phyloP scores from a whole-genome alignment of 1,284 basidiomycete species.

The Lentinula novae-zelandiae region DNA sequence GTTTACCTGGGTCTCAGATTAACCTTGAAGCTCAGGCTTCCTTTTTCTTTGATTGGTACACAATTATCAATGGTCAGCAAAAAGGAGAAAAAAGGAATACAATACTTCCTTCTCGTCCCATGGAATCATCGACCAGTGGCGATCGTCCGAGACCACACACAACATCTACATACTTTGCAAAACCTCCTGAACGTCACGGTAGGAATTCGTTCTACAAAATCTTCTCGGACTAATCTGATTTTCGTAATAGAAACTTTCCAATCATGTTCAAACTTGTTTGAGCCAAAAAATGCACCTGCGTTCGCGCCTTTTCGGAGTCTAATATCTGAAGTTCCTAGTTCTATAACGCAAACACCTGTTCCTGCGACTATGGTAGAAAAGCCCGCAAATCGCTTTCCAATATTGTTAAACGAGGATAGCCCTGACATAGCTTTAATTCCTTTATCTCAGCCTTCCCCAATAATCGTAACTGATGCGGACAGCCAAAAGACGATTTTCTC shows the following conservation, averaged over 20 bases:
- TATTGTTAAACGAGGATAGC: not conserved
- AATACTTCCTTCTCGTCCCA: not conserved
- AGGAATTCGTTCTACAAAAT: not conserved
- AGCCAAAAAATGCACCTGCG: not conserved
- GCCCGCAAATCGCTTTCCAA: no score
- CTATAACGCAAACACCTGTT: no score
- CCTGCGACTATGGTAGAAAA: no score
- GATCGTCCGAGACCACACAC: not conserved
- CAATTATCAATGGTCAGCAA: slow-evolving; percentile 19
- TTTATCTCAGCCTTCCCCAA: not conserved
- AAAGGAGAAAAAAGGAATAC: not conserved
- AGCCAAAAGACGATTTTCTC: not conserved
- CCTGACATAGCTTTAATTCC: not conserved
- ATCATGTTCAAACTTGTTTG: not conserved
- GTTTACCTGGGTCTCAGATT: slow-evolving; percentile 32
- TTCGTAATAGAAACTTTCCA: not conserved
- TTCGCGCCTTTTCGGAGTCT: no score
- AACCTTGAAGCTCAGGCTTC: slow-evolving; percentile 56
- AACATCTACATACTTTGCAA: not conserved
- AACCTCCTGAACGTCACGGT: not conserved
- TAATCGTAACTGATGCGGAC: not conserved
- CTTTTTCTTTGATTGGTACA: slow-evolving; percentile 48
- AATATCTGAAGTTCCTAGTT: no score
- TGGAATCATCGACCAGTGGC: not conserved
- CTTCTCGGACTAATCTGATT: not conserved